Evolutionary conservation across 805 yeast species (phyloP), one percentile per base, ranked within the genome.

Genomic region (Saccharomycopsis sp.): DNA sequence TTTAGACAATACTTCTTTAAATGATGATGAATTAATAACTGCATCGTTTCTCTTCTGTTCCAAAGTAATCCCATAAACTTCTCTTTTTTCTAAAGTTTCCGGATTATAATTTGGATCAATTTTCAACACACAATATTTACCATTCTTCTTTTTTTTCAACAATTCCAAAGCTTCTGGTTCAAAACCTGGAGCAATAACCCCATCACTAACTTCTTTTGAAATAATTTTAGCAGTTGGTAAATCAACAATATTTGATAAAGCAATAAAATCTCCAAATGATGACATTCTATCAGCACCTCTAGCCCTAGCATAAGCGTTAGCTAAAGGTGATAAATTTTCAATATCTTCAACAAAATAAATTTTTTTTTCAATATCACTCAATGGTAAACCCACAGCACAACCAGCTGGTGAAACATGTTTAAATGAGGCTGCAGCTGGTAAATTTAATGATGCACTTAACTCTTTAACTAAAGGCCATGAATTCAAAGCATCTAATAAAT

Each of bases 201-300:
- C 98, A 64, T 93, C 98, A 35, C 94, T 81, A 41, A 93, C 98
- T 72, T 93, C 98, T 68, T 86, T 87, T 45, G 97, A 85, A 63
- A 93, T 93, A 67, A 93, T 90, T 67, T 85, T 83, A 45, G 98
- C 98, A 50, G 98, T 93, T 61, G 96, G 87, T 44, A 84, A 71
- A 66, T 93, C 98, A 55, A 93, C 98, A 66, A 85, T 85, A 74
- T 90, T 90, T 51, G 97, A 88, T 54, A 93, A 74, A 38, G 98
- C 98, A 60, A 93, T 93, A 75, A 88, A 93, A 69, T 93, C 98
- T 63, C 98, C 98, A 63, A 93, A 93, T 11, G 96, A 85, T 4
- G 97, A 89, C 98, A 93, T 93, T 77, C 98, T 83, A 70, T 93
- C 98, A 56, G 98, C 98, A 66, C 98, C 98, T 69, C 98, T 85